These are phyloP conservation scores for Teunomyces lycoperdinae DNA, from an alignment of 805 yeast genomes.

Conservation along the genomic window DNA sequence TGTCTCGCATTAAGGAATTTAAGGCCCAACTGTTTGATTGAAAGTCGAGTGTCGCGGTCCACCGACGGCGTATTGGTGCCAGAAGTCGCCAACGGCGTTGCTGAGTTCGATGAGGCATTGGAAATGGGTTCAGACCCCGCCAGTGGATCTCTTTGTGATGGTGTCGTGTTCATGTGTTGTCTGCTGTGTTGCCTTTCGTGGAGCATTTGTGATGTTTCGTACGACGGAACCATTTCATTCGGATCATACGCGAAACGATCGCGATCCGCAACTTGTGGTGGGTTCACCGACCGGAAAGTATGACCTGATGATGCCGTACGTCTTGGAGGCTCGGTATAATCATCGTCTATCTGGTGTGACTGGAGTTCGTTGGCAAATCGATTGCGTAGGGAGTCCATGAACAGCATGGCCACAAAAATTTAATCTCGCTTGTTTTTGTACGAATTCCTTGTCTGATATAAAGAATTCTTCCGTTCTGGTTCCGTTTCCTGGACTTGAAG, in stretches of 20 bases:
- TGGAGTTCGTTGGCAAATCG: slow-evolving; percentile 25
- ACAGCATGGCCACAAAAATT: slow-evolving; percentile 13
- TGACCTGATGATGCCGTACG: not conserved
- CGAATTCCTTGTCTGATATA: not conserved
- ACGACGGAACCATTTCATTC: slow-evolving; percentile 38
- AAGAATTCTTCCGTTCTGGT: not conserved
- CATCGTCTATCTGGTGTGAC: slow-evolving; percentile 33
- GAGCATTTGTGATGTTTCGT: slow-evolving; percentile 37
- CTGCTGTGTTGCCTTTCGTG: slow-evolving; percentile 18
- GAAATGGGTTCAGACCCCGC: not conserved
- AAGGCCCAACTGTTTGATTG: slow-evolving; percentile 58
- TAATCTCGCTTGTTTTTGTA: not conserved
- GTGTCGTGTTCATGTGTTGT: slow-evolving; percentile 2
- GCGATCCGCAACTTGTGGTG: not conserved
- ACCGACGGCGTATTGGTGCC: not conserved
- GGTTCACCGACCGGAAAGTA: not conserved
- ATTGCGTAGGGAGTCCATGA: slow-evolving; percentile 23
- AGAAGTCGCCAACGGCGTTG: not conserved
- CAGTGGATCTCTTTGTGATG: not conserved
- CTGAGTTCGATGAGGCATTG: not conserved
- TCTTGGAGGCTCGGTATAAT: slow-evolving; percentile 20
- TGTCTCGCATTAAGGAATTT: slow-evolving; percentile 72
- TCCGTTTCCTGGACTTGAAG: not conserved
- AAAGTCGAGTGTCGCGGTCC: slow-evolving; percentile 10
- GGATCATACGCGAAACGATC: slow-evolving; percentile 19